Percentiles rank a stretch among this genome's conserved stretches.
These are phyloP conservation scores for Globisporangium acanthophoron DNA, from an alignment of 352 stramenopile species.

Conservation along the genomic window DNA sequence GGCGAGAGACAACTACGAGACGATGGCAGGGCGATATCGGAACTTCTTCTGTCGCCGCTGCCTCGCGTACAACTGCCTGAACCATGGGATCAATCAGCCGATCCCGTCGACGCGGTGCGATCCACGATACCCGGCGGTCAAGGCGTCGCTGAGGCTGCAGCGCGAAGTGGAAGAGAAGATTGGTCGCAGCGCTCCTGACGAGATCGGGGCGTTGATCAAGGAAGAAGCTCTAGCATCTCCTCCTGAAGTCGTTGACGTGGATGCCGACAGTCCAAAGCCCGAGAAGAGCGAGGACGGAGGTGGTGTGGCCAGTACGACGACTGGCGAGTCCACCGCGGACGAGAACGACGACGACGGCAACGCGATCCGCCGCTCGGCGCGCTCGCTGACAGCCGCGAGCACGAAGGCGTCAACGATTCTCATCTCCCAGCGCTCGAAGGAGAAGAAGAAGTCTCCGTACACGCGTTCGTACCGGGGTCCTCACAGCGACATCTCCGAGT, in stretches of 20 bases:
- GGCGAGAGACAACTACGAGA: constrained; percentile 3
- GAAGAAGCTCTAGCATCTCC: background rate
- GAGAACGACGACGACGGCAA: constrained; percentile 12
- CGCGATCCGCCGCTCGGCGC: constrained; percentile 27
- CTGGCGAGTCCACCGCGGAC: constrained; percentile 6
- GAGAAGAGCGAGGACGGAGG: background rate
- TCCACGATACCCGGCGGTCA: constrained; percentile 48
- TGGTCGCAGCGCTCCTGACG: background rate
- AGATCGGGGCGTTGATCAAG: background rate
- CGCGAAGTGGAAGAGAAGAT: constrained; percentile 11
- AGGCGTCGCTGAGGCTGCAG: constrained; percentile 31
- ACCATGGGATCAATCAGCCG: constrained; percentile 58
- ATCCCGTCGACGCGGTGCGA: constrained; percentile 37
- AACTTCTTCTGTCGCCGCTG: constrained; percentile 74
- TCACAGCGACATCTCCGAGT: constrained; percentile 44
- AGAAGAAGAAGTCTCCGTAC: constrained; percentile 26
- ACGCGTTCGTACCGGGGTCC: constrained; percentile 22
- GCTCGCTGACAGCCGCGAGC: constrained; percentile 43
- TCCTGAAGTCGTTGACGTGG: background rate
- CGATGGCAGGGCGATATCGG: constrained; percentile 34
- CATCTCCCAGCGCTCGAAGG: constrained; percentile 18
- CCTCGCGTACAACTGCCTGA: constrained; percentile 66
- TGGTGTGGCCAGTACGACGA: constrained; percentile 8
- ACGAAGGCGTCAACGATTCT: constrained; percentile 47
- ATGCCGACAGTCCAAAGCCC: background rate